Evolutionary conservation across 352 stramenopile species (phyloP).

Genomic region (Elongisporangium prolatum): DNA sequence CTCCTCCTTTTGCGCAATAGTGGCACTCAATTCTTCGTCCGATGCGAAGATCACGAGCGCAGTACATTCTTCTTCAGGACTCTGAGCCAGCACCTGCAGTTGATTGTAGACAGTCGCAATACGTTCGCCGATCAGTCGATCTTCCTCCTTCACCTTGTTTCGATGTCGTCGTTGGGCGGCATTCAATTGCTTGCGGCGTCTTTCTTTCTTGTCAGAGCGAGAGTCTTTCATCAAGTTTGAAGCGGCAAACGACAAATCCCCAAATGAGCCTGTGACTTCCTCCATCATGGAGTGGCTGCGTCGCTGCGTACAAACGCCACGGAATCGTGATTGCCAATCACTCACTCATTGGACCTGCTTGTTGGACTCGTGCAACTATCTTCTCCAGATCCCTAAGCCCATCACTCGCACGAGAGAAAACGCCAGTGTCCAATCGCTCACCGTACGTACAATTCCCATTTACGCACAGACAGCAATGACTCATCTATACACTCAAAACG

Average conservation of each 20-base stretch:
- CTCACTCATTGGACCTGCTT: not conserved
- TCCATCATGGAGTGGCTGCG: no score
- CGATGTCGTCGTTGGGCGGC: not conserved
- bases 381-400: not conserved
- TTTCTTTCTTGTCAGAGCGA: not conserved
- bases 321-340: no score
- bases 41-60: not conserved
- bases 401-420: not conserved
- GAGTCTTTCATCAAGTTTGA: not conserved
- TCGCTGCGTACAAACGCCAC: not conserved
- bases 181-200: not conserved
- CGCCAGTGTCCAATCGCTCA: not conserved
- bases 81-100: not conserved
- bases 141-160: not conserved
- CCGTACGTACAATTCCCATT: not conserved
- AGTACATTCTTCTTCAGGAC: not conserved
- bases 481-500: not conserved
- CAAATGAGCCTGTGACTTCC: not conserved
- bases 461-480: not conserved
- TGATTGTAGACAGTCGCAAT: not conserved
- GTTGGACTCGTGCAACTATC: not conserved
- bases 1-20: not conserved
- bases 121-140: not conserved
- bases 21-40: not conserved
- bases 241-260: not conserved